Evolutionary conservation across 768 basidiomycete species (phyloP).

Genomic region (Russula sp.): DNA sequence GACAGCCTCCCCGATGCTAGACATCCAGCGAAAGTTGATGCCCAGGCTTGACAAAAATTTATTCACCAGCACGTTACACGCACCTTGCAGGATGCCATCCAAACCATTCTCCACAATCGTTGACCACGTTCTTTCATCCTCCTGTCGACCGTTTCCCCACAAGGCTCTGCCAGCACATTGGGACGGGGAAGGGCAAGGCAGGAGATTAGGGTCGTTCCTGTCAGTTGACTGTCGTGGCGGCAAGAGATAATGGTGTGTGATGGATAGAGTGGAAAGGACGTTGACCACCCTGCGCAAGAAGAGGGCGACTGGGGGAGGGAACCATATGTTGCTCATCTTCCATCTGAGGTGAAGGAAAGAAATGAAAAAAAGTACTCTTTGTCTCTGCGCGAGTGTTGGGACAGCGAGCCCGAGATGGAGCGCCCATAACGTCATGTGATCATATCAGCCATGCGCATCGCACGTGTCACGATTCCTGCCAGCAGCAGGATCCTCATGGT

Average conservation of each 20-base stretch:
- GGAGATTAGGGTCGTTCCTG: conserved; percentile 8
- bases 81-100: conserved; percentile 8
- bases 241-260: conserved; percentile 55
- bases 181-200: background rate
- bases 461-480: too few species aligned
- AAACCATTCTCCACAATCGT: background rate
- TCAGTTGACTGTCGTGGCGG: conserved; percentile 23
- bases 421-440: too few species aligned
- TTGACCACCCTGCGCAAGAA: conserved; percentile 61
- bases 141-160: background rate
- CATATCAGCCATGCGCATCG: too few species aligned
- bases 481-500: too few species aligned
- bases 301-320: conserved; percentile 53
- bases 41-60: background rate
- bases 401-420: background rate
- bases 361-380: background rate
- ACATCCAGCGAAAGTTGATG: background rate
- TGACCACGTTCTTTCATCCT: background rate
- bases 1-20: conserved; percentile 4
- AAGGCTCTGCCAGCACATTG: background rate
- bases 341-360: conserved; percentile 4
- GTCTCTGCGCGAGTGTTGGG: background rate
- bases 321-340: conserved; percentile 38
- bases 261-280: conserved; percentile 59
- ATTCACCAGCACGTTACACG: too few species aligned